Evolutionary conservation across 1,139 yeast species (phyloP), one percentile per base, ranked within the genome.

Genomic region (Kurtzmaniella natalensis): DNA sequence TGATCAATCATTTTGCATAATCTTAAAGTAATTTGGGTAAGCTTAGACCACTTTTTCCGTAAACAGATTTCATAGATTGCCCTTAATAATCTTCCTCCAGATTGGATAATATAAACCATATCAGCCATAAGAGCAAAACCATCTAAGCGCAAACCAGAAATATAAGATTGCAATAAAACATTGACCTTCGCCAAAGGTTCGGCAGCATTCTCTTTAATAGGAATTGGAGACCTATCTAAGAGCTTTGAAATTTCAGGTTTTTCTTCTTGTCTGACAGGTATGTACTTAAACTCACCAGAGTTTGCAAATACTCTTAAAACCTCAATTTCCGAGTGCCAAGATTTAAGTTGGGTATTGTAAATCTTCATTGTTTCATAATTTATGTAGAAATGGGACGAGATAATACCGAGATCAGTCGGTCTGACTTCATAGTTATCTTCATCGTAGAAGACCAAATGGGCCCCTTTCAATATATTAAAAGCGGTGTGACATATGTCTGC

Each of bases 81-180:
- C 35, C 96, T 64, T 35, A 89, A 64, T 28, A 94, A 59, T 52
- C 99, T 73, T 5, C 94, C 94, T 1, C 96, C 97, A 25, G 95
- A 86, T 54, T 92, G 98, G 0, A 94, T 85, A 27, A 94, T 77
- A 50, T 86, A 92, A 3, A 86, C 72, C 96, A 89, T 88, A 61
- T 94, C 99, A 0, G 96, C 80, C 70, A 83, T 78, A 39, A 94
- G 61, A 0, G 97, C 96, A 63, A 86, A 86, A 1, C 97, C 98
- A 2, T 84, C 94, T 11, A 94, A 63, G 8, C 69, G 62, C 26
- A 89, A 61, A 23, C 81, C 60, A 1, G 96, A 85, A 13, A 94
- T 82, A 48, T 85, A 88, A 0, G 95, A 76, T 51, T 94, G 98
- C 9, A 92, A 60, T 25, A 94, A 58, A 5, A 87, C 77, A 45